These are phyloP conservation scores for Coniochaeta sp. DNA, from an alignment of 2,329 filamentous ascomycete genomes.

Conservation along the genomic window DNA sequence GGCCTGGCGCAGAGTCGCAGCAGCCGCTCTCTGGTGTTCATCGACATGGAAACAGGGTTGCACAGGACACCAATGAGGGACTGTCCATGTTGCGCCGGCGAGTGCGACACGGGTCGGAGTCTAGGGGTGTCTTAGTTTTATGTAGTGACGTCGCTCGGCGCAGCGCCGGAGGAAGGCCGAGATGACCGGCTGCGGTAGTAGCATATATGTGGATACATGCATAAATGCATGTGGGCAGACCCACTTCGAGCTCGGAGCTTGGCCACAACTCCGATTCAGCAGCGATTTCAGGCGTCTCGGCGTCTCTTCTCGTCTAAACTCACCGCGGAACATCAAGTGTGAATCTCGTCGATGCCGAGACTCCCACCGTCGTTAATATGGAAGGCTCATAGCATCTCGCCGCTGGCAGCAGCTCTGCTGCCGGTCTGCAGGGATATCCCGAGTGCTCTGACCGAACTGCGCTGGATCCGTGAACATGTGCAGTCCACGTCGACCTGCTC, in stretches of 20 bases:
- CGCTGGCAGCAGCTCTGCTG: slow-evolving; percentile 53
- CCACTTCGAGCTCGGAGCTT: neutral
- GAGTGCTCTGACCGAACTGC: slow-evolving; percentile 62
- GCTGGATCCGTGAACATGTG: slow-evolving; percentile 63
- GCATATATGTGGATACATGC: neutral
- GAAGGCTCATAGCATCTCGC: slow-evolving; percentile 44
- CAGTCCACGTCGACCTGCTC: slow-evolving; percentile 4
- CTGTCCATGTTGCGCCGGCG: neutral
- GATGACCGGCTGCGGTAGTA: neutral
- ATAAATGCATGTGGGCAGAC: neutral
- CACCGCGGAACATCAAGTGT: neutral
- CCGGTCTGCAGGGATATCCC: slow-evolving; percentile 54
- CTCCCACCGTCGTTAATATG: slow-evolving; percentile 51
- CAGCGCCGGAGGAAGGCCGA: neutral
- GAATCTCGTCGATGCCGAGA: slow-evolving; percentile 47
- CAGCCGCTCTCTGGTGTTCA: neutral
- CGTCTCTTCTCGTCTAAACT: neutral
- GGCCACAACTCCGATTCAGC: neutral
- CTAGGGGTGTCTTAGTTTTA: no score
- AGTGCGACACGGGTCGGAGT: neutral
- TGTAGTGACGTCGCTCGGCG: neutral
- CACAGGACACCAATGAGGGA: neutral
- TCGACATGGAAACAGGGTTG: neutral
- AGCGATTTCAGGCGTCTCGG: neutral
- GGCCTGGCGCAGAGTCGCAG: neutral